These are phyloP conservation scores for Diaporthe humulicola DNA, from an alignment of 2,329 filamentous ascomycete species.

Conservation along the genomic window DNA sequence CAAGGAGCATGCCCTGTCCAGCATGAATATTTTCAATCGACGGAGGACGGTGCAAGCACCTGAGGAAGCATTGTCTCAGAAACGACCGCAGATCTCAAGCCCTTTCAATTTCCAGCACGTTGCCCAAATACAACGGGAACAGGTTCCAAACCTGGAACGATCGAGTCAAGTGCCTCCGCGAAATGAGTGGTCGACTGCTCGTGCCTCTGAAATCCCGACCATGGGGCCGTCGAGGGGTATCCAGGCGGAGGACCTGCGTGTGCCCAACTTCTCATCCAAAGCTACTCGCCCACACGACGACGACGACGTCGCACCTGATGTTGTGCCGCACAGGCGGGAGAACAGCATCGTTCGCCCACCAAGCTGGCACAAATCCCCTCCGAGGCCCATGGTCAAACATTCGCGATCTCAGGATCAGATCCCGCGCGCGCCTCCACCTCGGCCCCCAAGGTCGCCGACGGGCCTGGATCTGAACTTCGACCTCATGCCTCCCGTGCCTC, in stretches of 20 bases:
- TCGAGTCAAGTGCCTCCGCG: conserved; percentile 57
- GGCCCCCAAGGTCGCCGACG: conserved; percentile 63
- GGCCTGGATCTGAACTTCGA: conserved; percentile 46
- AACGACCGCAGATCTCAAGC: conserved; percentile 68
- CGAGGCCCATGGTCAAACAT: conserved; percentile 56
- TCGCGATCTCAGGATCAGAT: conserved; percentile 65
- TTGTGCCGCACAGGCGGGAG: conserved; percentile 41
- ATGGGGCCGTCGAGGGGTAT: conserved; percentile 53
- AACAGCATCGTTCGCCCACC: conserved; percentile 42
- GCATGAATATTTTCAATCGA: conserved; percentile 59
- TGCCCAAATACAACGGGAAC: conserved; percentile 67
- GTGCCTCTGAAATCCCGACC: conserved; percentile 52
- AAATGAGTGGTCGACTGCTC: conserved; percentile 59
- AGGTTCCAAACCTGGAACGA: conserved; percentile 56
- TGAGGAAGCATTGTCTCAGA: conserved; percentile 49
- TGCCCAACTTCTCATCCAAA: conserved; percentile 64
- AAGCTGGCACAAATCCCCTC: conserved; percentile 49
- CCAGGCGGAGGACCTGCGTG: conserved; percentile 57
- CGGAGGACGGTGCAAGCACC: conserved; percentile 56
- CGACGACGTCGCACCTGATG: conserved; percentile 34
- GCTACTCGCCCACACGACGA: conserved; percentile 38
- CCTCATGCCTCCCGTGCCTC: conserved; percentile 58
- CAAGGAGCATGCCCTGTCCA: conserved; percentile 34
- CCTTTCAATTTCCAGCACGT: conserved; percentile 78
- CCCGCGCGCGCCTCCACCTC: conserved; percentile 58